These are phyloP conservation scores for Theobroma cacao DNA, from an alignment of 345 rosid species.

Conservation along the genomic window DNA sequence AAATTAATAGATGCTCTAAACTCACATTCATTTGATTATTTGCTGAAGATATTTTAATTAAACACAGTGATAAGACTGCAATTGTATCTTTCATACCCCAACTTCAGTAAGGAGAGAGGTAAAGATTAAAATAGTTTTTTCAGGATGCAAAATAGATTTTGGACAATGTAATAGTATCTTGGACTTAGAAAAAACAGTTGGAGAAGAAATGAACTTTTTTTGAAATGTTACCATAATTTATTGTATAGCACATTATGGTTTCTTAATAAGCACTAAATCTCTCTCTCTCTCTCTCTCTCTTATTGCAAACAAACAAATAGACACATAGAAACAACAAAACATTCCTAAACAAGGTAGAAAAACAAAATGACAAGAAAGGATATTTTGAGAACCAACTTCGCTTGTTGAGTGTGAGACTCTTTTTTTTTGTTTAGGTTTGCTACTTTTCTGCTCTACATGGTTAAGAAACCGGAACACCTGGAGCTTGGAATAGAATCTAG, in stretches of 20 bases:
- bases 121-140: not conserved
- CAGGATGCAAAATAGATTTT: not conserved
- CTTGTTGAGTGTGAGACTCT: not conserved
- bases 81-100: not conserved
- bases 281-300: not conserved
- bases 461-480: constrained; percentile 32
- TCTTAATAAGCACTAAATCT: not conserved
- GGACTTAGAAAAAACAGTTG: not conserved
- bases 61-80: not conserved
- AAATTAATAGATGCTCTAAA: not conserved
- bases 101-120: not conserved
- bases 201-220: not conserved
- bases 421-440: constrained; percentile 14
- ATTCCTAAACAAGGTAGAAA: not conserved
- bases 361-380: not conserved
- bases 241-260: not conserved
- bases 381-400: constrained; percentile 20
- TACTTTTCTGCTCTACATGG: constrained; percentile 14
- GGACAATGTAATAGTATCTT: not conserved
- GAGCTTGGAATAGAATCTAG: constrained; percentile 38
- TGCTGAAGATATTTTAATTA: not conserved
- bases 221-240: not conserved
- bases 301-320: not conserved
- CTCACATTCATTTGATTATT: not conserved
- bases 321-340: not conserved